These are phyloP conservation scores for Dendryphion nanum DNA, from an alignment of 2,329 filamentous ascomycete genomes.

Conservation along the genomic window DNA sequence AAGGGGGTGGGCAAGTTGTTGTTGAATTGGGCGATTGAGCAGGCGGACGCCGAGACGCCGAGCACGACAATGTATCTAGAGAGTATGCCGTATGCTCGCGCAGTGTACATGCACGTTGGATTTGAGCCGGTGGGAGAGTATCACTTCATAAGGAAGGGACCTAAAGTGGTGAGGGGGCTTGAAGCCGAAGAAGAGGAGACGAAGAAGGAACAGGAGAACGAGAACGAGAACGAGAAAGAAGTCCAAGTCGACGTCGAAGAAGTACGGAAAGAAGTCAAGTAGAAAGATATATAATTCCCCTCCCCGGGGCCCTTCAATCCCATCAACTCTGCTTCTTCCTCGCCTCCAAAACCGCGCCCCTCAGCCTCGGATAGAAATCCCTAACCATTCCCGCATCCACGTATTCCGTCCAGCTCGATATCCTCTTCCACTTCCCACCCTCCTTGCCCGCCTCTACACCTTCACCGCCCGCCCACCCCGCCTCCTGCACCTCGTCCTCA, in stretches of 20 bases:
- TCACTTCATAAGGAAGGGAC: conserved; percentile 22
- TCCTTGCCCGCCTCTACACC: too few species aligned
- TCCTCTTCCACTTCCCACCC: too few species aligned
- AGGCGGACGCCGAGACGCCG: conserved; percentile 25
- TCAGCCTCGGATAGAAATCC: conserved; percentile 29
- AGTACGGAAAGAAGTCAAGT: too few species aligned
- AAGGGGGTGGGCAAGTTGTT: conserved; percentile 25
- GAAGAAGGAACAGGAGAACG: neutral
- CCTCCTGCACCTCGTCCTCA: conserved; percentile 8
- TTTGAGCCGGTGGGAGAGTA: conserved; percentile 20
- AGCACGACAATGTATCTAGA: conserved; percentile 30
- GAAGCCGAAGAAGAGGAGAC: neutral
- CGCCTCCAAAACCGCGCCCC: too few species aligned
- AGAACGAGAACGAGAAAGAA: too few species aligned
- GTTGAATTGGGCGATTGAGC: conserved; percentile 29
- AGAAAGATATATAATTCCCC: too few species aligned
- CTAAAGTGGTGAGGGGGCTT: conserved; percentile 1
- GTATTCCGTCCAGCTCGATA: conserved; percentile 25
- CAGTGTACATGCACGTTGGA: conserved; percentile 29
- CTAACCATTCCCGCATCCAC: conserved; percentile 27
- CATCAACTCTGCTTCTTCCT: too few species aligned
- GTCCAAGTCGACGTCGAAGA: too few species aligned
- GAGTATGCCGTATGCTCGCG: conserved; percentile 18
- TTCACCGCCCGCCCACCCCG: too few species aligned
- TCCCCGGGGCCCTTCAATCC: too few species aligned